Evolutionary conservation across 805 yeast genomes (phyloP), one percentile per base, ranked within the genome.

Genomic region (Kazachstania psychrophila): DNA sequence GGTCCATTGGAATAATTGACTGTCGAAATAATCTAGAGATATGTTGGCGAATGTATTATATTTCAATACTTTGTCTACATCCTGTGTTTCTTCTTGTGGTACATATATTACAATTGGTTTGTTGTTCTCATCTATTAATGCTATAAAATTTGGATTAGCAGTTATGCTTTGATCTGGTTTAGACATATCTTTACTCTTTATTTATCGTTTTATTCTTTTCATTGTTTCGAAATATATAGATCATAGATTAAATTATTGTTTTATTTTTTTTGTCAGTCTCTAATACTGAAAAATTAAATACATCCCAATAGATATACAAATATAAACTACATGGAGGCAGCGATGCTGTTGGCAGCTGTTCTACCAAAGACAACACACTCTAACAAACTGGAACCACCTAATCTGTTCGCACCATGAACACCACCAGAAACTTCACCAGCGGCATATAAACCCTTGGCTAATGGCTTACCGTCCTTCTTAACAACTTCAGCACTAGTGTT

Each of bases 351-450:
- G 2, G 75, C 77, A 14, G 73, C 77, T 11, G 69, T 62, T 41
- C 65, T 64, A 3, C 80, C 80, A 52, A 70, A 76, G 0, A 75
- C 80, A 6, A 73, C 79, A 61, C 80, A 74, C 45, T 72, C 77
- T 23, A 75, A 56, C 28, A 76, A 58, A 31, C 75, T 67, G 10
- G 76, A 68, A 1, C 81, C 82, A 22, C 75, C 77, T 19, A 78
- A 55, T 54, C 83, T 66, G 47, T 75, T 74, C 12, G 63, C 68
- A 9, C 85, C 85, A 50, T 77, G 84, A 5, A 77, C 71, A 29
- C 83, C 85, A 14, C 83, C 84, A 33, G 78, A 70, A 15, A 74
- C 70, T 51, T 78, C 85, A 11, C 85, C 86, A 15, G 72, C 73
- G 0, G 83, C 83, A 52, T 64, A 77, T 8, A 77, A 48, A 12